Evolutionary conservation across 495 filamentous ascomycete genomes (phyloP), one percentile per base, ranked within the genome.

Genomic region (Aspergillus sclerotiicarbonarius): DNA sequence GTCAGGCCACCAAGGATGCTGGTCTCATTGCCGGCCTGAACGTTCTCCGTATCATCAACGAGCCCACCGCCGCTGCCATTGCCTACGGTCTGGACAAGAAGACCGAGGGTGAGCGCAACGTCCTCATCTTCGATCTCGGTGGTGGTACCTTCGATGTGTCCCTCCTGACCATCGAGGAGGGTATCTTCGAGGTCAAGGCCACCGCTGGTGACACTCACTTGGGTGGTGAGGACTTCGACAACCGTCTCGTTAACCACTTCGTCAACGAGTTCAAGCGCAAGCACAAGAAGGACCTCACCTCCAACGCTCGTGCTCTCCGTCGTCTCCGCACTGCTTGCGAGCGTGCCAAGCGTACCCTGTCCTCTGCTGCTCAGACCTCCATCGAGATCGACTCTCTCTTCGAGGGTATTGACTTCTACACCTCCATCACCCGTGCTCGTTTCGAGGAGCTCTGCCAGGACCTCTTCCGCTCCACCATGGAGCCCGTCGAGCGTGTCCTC

Each of bases 81-180:
- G 90, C 95, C 66, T 98, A 98, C 73, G 94, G 95, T 83, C 87
- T 98, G 25, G 95, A 96, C 78, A 87, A 94, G 90, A 98, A 98
- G 87, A 83, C 84, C 43, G 85, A 87, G 79, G 96, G 95, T 81
- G 94, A 97, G 84, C 90, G 94, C 65, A 96, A 98, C 76, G 95
- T 98, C 63, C 85, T 98, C 62, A 98, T 98, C 81, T 98, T 96
- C 84, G 94, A 98, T 84, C 82, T 98, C 58, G 95, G 94, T 84
- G 94, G 95, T 84, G 94, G 94, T 84, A 98, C 95, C 72, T 98
- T 98, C 80, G 94, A 98, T 96, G 95, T 98, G 16, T 97, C 93
- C 51, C 91, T 98, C 53, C 83, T 98, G 53, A 96, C 93, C 77
- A 98, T 98, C 71, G 92, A 98, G 80, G 93, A 96, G 79, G 94